phyloP scores from a whole-genome alignment of 1,284 basidiomycete species.

The Kalmanozyma brasiliensis region DNA sequence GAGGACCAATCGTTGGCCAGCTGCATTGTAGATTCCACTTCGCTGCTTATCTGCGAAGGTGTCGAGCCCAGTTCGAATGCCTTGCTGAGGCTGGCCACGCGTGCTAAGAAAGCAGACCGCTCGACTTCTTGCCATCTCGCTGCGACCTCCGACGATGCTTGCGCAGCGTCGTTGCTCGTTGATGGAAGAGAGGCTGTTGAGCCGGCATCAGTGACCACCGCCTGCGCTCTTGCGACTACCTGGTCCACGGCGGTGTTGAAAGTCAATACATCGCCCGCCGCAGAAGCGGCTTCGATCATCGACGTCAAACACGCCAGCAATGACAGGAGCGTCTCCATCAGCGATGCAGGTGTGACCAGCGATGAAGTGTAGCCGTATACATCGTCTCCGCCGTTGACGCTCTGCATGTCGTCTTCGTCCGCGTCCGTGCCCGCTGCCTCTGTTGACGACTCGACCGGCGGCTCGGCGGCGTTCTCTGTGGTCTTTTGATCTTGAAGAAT shows the following conservation, averaged over 20 bases:
- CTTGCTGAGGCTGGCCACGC: constrained; percentile 15
- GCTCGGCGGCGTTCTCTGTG: neutral
- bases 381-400: neutral
- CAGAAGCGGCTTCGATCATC: constrained; percentile 32
- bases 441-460: neutral
- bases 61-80: constrained; percentile 17
- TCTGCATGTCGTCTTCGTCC: neutral
- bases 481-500: constrained; percentile 32
- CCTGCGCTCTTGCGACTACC: constrained; percentile 7
- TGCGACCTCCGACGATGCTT: constrained; percentile 13
- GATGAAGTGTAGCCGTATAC: constrained; percentile 52
- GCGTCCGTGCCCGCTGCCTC: neutral
- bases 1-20: constrained; percentile 18
- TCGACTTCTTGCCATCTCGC: constrained; percentile 31
- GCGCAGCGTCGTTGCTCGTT: constrained; percentile 6
- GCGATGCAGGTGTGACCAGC: constrained; percentile 43
- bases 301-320: constrained; percentile 30
- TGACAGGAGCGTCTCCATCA: constrained; percentile 44
- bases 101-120: constrained; percentile 14
- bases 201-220: neutral
- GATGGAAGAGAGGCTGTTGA: neutral
- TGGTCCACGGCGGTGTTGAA: constrained; percentile 10
- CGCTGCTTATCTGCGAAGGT: constrained; percentile 5
- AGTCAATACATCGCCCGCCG: constrained; percentile 9
- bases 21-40: constrained; percentile 23